Evolutionary conservation across 2,329 filamentous ascomycete genomes (phyloP).

Genomic region (Curvularia sp.): DNA sequence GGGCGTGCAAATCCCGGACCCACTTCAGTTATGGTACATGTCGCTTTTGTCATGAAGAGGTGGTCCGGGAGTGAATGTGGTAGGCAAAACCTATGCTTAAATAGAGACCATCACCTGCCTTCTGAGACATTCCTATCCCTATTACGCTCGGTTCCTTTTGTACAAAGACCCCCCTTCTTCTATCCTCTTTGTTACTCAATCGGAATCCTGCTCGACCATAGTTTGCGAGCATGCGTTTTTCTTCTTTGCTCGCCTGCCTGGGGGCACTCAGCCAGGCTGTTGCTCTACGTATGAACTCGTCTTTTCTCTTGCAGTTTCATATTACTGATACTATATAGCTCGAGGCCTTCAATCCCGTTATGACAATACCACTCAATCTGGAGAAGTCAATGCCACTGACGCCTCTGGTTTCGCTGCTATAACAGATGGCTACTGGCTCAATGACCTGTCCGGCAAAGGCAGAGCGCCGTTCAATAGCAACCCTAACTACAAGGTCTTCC

Average conservation of each 20-base stretch:
- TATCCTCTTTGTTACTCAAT: conserved; percentile 12
- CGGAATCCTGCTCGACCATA: conserved; percentile 3
- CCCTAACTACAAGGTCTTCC: conserved; percentile 51
- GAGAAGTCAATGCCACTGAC: conserved; percentile 3
- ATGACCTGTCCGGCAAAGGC: conserved; percentile 53
- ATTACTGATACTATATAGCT: conserved; percentile 20
- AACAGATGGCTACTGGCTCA: conserved; percentile 51
- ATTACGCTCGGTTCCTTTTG: conserved; percentile 18
- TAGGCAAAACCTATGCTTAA: conserved; percentile 13
- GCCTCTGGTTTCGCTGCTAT: conserved; percentile 8
- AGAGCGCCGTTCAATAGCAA: conserved; percentile 50
- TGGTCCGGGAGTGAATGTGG: conserved; percentile 4
- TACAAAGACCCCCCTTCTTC: background rate
- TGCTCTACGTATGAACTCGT: conserved; percentile 24
- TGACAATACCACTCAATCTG: conserved; percentile 1
- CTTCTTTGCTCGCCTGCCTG: conserved; percentile 39
- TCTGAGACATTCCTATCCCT: conserved; percentile 8
- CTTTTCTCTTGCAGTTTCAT: background rate
- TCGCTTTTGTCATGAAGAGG: conserved; percentile 12
- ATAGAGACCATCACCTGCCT: conserved; percentile 16
- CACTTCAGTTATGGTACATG: conserved; percentile 8
- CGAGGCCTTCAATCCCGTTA: conserved; percentile 3
- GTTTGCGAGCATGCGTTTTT: conserved; percentile 32
- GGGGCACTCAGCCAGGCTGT: conserved; percentile 36
- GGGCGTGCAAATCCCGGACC: conserved; percentile 18